These are phyloP conservation scores for Phaeophleospora eucalypticola DNA, from an alignment of 2,329 filamentous ascomycete genomes.

Conservation along the genomic window DNA sequence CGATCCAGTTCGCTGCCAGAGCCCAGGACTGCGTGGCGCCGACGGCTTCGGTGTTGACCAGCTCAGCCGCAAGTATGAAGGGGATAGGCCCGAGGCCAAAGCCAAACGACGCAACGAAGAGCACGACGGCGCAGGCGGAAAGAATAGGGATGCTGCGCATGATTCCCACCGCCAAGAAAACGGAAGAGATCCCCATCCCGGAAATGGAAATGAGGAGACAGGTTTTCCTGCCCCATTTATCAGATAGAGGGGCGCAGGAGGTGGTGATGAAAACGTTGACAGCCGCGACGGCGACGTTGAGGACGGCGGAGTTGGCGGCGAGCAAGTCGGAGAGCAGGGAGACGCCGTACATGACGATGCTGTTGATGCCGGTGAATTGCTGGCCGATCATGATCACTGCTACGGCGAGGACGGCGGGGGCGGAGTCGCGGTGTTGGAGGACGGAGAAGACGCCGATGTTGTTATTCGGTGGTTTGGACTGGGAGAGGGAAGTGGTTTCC, in stretches of 20 bases:
- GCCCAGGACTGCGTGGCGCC: constrained; percentile 88
- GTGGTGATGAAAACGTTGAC: constrained; percentile 83
- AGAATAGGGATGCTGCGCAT: constrained; percentile 66
- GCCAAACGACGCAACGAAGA: constrained; percentile 86
- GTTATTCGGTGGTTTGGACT: constrained; percentile 26
- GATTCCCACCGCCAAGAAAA: constrained; percentile 77
- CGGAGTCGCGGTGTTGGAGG: constrained; percentile 62
- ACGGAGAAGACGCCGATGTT: constrained; percentile 50
- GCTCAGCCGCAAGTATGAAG: constrained; percentile 87
- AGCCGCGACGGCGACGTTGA: constrained; percentile 82
- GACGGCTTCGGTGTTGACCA: constrained; percentile 85
- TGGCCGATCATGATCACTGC: constrained; percentile 93
- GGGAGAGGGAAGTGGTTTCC: neutral
- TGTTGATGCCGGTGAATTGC: constrained; percentile 89
- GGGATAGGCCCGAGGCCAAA: constrained; percentile 89
- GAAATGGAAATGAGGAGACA: constrained; percentile 78
- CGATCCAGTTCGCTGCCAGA: constrained; percentile 79
- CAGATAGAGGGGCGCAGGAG: constrained; percentile 76
- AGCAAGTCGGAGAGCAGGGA: constrained; percentile 78
- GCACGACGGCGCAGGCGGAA: constrained; percentile 74
- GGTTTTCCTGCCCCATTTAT: constrained; percentile 80
- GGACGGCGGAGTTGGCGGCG: constrained; percentile 71
- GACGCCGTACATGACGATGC: constrained; percentile 97
- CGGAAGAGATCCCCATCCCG: constrained; percentile 76
- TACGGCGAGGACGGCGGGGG: constrained; percentile 79